Evolutionary conservation across 441 rosid species (phyloP), one percentile per base, ranked within the genome.

Genomic region (Arabidopsis hybrid): DNA sequence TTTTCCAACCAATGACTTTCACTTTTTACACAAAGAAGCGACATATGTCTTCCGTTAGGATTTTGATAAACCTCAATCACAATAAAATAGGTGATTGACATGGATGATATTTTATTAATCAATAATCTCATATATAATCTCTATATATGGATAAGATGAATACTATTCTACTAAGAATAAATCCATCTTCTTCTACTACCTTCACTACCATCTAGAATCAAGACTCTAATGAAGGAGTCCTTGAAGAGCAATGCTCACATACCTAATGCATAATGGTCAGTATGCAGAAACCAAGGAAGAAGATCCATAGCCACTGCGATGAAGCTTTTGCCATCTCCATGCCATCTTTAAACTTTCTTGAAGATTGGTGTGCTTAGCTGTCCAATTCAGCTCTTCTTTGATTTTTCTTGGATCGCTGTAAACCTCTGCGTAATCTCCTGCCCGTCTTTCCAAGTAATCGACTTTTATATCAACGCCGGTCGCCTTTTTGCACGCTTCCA

Each of bases 401-500:
- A 86, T 79, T 75, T 85, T 84, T 8, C 81, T 61, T 26, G 89
- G 86, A 56, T 86, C 82, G 8, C 89, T 84, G 63, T 55, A 86
- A 32, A 86, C 87, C 71, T 82, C 86, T 8, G 87, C 63, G 12
- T 95, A 95, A 70, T 95, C 98, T 39, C 99, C 99, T 2, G 98
- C 90, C 10, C 98, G 83, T 36, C 98, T 96, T 16, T 89, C 88
- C 40, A 92, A 80, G 81, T 81, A 91, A 1, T 87, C 85, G 0
- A 95, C 90, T 80, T 88, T 83, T 67, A 92, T 92, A 53, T 87
- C 81, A 13, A 74, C 84, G 3, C 88, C 89, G 1, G 99, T 95
- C 32, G 98, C 99, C 69, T 86, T 87, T 85, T 92, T 91, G 58
- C 98, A 92, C 8, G 98, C 99, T 72, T 92, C 97, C 31, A 95